Evolutionary conservation across 345 rosid genomes (phyloP), one percentile per base, ranked within the genome.

Genomic region (Angophora floribunda): DNA sequence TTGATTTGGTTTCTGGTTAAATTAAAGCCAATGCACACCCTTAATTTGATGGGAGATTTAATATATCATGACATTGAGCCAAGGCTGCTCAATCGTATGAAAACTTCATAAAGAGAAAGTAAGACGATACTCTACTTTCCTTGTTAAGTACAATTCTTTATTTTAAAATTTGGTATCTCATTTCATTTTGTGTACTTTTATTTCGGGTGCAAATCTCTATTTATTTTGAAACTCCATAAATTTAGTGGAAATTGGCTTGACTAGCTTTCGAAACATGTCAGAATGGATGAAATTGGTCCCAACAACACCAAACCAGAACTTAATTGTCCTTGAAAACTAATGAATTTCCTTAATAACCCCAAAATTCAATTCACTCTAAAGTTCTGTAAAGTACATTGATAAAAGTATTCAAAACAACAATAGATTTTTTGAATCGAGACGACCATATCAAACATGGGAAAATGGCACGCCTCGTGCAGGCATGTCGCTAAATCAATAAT

Each of bases 11-110:
- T 55, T 55, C 9, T 22, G 61, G 61, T 55, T 55, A 55, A 55
- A 21, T 55, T 55, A 11, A 1, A 55, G 21, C 1, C 1, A 5
- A 12, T 0, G 61, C 2, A 55, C 2, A 11, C 5, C 14, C 15
- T 6, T 2, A 59, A 59, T 59, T 26, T 26, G 6, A 0, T 26
- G 7, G 24, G 15, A 26, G n/a, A 26, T 59, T 59, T 59, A 13
- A 59, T 59, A 59, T 26, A 59, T 11, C 3, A 1, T 3, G 12
- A 26, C 8, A 59, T 26, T 26, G 65, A 59, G 14, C 28, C 4
- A 0, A 26, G 30, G 15, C 1, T 59, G 26, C 11, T 11, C n/a
- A 10, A 59, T 11, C 14, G 26, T 11, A 59, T 59, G 15, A 59
- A 59, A 26, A 59, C 30, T 26, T 5, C 1, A 1, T 59, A 59